phyloP scores from a whole-genome alignment of 140 eudicot genomes.

The Bidens hawaiensis region DNA sequence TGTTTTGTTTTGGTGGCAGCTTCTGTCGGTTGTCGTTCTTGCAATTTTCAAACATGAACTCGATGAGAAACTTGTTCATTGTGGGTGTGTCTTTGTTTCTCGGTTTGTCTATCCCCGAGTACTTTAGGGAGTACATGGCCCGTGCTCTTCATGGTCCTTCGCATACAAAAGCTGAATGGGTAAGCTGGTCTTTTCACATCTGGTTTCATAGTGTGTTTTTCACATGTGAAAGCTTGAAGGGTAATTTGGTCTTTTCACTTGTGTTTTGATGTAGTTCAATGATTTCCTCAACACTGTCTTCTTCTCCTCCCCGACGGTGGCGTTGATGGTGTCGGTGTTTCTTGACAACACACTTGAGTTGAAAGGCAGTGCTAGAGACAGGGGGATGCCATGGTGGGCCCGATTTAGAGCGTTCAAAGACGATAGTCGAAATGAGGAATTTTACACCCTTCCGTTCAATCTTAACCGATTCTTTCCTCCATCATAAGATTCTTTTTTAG shows the following conservation, averaged over 20 bases:
- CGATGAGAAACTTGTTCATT: constrained; percentile 89
- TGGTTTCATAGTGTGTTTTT: not conserved
- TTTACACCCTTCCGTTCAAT: constrained; percentile 99
- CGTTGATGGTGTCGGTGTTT: constrained; percentile 73
- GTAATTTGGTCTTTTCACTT: constrained; percentile 18
- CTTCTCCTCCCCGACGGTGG: constrained; percentile 87
- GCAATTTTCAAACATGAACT: constrained; percentile 98
- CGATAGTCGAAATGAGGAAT: constrained; percentile 93
- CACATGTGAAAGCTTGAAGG: not conserved
- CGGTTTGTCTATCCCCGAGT: constrained; percentile 92
- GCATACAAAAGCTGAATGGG: constrained; percentile 96
- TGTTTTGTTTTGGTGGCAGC: constrained; percentile 45
- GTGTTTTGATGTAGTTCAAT: constrained; percentile 59
- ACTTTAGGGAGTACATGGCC: constrained; percentile 82
- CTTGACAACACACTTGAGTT: constrained; percentile 95
- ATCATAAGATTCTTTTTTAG: constrained; percentile 34
- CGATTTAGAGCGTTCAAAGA: constrained; percentile 89
- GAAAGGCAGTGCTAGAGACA: constrained; percentile 86
- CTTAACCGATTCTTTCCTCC: constrained; percentile 99
- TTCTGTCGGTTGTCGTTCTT: constrained; percentile 79
- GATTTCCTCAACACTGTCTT: constrained; percentile 90
- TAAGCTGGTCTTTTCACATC: constrained; percentile 27
- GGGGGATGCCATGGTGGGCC: constrained; percentile 99
- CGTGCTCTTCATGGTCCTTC: constrained; percentile 94
- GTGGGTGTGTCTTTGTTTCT: constrained; percentile 85